A percentile compares a stretch with the other conserved stretches of the same genome.
Evolutionary conservation across 768 basidiomycete genomes (phyloP).

Genomic region (Rhodotorula kratochvilovae): DNA sequence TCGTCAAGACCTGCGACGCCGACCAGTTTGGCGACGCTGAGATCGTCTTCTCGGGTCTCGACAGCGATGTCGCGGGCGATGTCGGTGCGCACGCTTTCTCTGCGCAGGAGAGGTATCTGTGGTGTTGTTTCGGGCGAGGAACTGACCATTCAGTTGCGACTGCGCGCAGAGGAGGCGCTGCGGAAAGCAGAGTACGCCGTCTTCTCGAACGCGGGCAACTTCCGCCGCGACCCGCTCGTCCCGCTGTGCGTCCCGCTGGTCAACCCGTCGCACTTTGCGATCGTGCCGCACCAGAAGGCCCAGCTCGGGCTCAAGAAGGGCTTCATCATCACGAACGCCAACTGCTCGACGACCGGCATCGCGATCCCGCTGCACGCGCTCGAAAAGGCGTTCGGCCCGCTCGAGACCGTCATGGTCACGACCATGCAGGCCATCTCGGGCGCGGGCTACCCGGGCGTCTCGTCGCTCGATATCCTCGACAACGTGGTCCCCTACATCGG

Average conservation of each 20-base stretch:
- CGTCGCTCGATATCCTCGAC: constrained; percentile 84
- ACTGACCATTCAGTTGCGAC: background rate
- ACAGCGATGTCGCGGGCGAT: constrained; percentile 88
- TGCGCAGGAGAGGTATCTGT: background rate
- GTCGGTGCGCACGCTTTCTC: constrained; percentile 62
- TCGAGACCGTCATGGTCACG: constrained; percentile 83
- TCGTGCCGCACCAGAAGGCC: constrained; percentile 72
- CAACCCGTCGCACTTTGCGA: constrained; percentile 76
- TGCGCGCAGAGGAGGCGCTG: constrained; percentile 68
- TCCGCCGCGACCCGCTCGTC: constrained; percentile 81
- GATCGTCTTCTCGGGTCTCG: constrained; percentile 91
- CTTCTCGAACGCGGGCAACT: constrained; percentile 97
- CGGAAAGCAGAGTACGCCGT: constrained; percentile 80
- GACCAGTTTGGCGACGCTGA: constrained; percentile 73
- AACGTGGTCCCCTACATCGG: constrained; percentile 91
- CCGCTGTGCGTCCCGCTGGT: constrained; percentile 96
- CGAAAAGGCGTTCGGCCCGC: constrained; percentile 85
- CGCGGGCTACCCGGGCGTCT: constrained; percentile 92
- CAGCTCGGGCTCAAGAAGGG: constrained; percentile 61
- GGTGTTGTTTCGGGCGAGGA: background rate
- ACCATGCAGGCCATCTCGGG: constrained; percentile 98
- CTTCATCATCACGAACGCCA: constrained; percentile 97
- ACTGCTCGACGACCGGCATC: constrained; percentile 91
- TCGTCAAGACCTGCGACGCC: constrained; percentile 72
- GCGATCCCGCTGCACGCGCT: constrained; percentile 87